These are phyloP conservation scores for Zea luxurians DNA, from an alignment of 176 grass and related monocot species.

Conservation along the genomic window DNA sequence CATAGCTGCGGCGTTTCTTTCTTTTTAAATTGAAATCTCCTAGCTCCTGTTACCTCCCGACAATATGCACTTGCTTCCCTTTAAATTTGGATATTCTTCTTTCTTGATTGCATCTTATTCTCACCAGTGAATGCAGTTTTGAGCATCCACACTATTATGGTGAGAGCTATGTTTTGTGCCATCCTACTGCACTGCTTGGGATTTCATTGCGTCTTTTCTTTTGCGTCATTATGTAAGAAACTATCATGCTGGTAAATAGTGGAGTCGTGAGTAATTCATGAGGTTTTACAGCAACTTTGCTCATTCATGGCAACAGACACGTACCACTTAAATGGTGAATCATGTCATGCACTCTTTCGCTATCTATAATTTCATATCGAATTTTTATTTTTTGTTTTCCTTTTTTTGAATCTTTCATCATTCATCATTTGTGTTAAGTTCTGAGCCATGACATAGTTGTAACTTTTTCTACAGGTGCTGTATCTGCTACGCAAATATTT, in stretches of 20 bases:
- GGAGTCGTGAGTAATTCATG: constrained; percentile 11
- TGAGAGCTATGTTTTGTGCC: neutral
- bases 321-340: constrained; percentile 3
- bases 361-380: neutral
- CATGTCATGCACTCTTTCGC: neutral
- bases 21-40: neutral
- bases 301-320: neutral
- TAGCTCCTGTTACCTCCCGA: neutral
- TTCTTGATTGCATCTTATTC: neutral
- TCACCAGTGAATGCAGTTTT: neutral
- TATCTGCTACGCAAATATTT: constrained; percentile 92
- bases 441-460: constrained; percentile 17
- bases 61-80: neutral
- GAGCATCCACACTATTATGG: neutral
- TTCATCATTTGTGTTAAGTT: constrained; percentile 23
- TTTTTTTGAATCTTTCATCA: neutral
- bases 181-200: constrained; percentile 6
- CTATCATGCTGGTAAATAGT: neutral
- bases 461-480: constrained; percentile 58
- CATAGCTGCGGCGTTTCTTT: neutral
- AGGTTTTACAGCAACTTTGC: constrained; percentile 19
- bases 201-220: constrained; percentile 8
- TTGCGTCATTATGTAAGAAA: neutral
- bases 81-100: neutral
- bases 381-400: neutral